Conservation (phyloP, 495 filamentous ascomycete species). For the Physcia stellaris region DNA sequence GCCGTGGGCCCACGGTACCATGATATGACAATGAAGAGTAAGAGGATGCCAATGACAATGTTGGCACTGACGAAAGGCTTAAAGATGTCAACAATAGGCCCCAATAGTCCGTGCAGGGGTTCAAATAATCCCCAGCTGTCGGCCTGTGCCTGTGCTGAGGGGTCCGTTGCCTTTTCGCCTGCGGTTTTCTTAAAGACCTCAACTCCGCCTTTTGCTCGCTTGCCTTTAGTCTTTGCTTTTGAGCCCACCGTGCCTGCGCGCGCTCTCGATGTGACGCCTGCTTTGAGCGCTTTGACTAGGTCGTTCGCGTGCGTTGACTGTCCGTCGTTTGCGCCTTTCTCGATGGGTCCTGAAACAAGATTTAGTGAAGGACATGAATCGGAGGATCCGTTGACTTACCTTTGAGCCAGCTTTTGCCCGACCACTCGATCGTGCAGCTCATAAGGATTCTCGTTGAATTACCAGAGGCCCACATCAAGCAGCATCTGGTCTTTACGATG, state of each 20-base stretch:
- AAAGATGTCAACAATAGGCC: constrained; percentile 57
- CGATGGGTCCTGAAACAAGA: constrained; percentile 59
- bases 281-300: constrained; percentile 56
- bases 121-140: constrained; percentile 72
- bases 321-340: constrained; percentile 87
- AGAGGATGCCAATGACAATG: constrained; percentile 42
- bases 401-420: constrained; percentile 96
- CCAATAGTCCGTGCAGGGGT: constrained; percentile 53
- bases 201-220: constrained; percentile 40
- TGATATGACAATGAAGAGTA: constrained; percentile 39
- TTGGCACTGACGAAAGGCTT: constrained; percentile 58
- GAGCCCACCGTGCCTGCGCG: constrained; percentile 26
- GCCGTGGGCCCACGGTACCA: constrained; percentile 40
- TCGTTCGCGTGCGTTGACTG: constrained; percentile 70
- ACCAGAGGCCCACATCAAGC: constrained; percentile 77
- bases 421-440: constrained; percentile 88
- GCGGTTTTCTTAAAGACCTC: constrained; percentile 31
- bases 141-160: constrained; percentile 8
- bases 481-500: constrained; percentile 81
- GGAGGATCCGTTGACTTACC: constrained; percentile 37
- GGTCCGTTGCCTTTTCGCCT: constrained; percentile 19
- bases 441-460: constrained; percentile 73
- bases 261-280: constrained; percentile 52
- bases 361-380: constrained; percentile 10
- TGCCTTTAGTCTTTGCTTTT: constrained; percentile 35